These are phyloP conservation scores for Cercospora sp. DNA, from an alignment of 2,329 filamentous ascomycete genomes.

Conservation along the genomic window DNA sequence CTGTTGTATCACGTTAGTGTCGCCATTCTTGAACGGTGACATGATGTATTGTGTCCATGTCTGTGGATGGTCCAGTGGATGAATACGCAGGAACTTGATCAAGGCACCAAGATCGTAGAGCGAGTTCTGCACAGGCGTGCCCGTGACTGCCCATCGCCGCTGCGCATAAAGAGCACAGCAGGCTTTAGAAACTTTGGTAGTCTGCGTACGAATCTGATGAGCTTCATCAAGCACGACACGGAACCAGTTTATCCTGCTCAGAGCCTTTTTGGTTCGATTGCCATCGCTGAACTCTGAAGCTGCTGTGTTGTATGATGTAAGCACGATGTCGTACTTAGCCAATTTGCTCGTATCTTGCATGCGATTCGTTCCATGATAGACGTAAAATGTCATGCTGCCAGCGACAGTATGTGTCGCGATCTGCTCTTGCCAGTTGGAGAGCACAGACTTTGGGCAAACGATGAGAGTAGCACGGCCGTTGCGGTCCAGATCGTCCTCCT, in stretches of 20 bases:
- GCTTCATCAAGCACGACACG: conserved; percentile 92
- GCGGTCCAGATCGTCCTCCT: conserved; percentile 50
- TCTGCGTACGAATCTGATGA: conserved; percentile 86
- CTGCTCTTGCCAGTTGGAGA: conserved; percentile 93
- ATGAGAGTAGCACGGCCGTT: conserved; percentile 82
- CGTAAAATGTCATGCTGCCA: conserved; percentile 67
- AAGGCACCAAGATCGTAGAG: conserved; percentile 86
- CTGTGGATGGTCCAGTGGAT: conserved; percentile 76
- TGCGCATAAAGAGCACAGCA: conserved; percentile 77
- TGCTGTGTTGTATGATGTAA: conserved; percentile 90
- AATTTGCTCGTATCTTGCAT: conserved; percentile 68
- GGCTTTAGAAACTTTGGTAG: conserved; percentile 78
- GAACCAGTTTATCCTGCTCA: conserved; percentile 85
- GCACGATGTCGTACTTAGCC: conserved; percentile 74
- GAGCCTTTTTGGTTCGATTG: conserved; percentile 55
- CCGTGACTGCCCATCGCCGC: conserved; percentile 94
- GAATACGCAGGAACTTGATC: conserved; percentile 78
- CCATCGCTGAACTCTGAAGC: conserved; percentile 61
- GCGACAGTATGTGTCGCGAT: conserved; percentile 76
- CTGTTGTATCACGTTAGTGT: conserved; percentile 79
- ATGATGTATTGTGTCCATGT: conserved; percentile 80
- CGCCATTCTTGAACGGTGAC: conserved; percentile 80
- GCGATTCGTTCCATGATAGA: conserved; percentile 82
- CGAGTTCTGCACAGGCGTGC: conserved; percentile 91
- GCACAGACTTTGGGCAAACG: conserved; percentile 84